Percentiles rank a stretch among this genome's conserved stretches.
phyloP scores from a whole-genome alignment of 2,329 filamentous ascomycete species.

The Botryosphaeria agaves region DNA sequence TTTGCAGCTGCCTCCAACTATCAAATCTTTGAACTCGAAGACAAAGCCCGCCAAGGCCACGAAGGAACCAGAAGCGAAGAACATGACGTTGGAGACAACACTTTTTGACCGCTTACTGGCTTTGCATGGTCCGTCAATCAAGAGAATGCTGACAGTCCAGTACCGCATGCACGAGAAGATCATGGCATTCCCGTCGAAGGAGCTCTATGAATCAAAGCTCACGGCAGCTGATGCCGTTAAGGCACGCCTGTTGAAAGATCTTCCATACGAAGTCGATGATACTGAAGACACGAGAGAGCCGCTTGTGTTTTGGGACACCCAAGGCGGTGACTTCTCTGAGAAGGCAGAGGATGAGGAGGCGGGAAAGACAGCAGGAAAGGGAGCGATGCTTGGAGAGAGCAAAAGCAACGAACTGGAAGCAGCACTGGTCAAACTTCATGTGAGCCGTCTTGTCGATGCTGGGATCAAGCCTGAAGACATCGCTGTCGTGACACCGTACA shows the following conservation, averaged over 20 bases:
- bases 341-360: slow-evolving; percentile 56
- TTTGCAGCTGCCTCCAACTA: slow-evolving; percentile 81
- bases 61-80: slow-evolving; percentile 16
- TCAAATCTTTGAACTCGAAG: slow-evolving; percentile 53
- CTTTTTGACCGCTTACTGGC: slow-evolving; percentile 77
- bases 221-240: slow-evolving; percentile 68
- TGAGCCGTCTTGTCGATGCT: slow-evolving; percentile 55
- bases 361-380: slow-evolving; percentile 27
- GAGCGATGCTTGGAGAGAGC: slow-evolving; percentile 47
- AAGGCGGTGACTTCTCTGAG: slow-evolving; percentile 84
- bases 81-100: slow-evolving; percentile 62
- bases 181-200: slow-evolving; percentile 83
- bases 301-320: slow-evolving; percentile 87
- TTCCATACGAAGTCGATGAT: slow-evolving; percentile 61
- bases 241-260: slow-evolving; percentile 52
- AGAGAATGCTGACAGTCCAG: slow-evolving; percentile 89
- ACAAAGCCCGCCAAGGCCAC: slow-evolving; percentile 12
- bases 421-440: slow-evolving; percentile 60
- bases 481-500: slow-evolving; percentile 90
- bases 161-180: slow-evolving; percentile 97
- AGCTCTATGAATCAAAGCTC: slow-evolving; percentile 70
- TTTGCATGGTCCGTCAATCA: slow-evolving; percentile 68
- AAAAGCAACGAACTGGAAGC: slow-evolving; percentile 92
- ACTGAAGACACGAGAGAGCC: slow-evolving; percentile 80
- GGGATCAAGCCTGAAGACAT: slow-evolving; percentile 74